Evolutionary conservation across 768 basidiomycete species (phyloP), one percentile per base, ranked within the genome.

Genomic region (Suillus clintonianus): DNA sequence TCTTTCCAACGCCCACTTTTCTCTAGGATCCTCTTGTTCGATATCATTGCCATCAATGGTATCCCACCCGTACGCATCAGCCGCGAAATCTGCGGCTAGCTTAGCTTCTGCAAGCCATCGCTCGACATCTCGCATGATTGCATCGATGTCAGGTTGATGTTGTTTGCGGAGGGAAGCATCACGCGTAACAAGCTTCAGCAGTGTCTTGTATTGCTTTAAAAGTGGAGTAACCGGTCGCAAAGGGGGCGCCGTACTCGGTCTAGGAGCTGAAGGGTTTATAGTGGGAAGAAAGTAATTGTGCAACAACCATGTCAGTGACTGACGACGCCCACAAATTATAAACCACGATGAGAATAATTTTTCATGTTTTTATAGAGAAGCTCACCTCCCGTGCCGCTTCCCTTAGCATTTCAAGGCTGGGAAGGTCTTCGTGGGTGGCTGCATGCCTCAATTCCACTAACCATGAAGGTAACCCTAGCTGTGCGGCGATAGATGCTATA

Each of bases 351-450:
- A 65, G 37, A 61, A 39, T 22, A 64, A n/a, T 53, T 13, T 60
- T 30, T 17, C 58, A 3, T 15, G 24, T 43, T 67, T 59, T 64
- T 82, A 64, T 64, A 58, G 54, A 27, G 11, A 24, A 47, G 50
- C 56, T 27, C 65, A 85, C 94, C 84, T 96, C 90, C 61, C 82
- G 80, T 37, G 89, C 86, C 0, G 89, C 95, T 63, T 92, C 87
- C 60, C 90, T 84, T 19, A 97, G 81, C 5, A 95, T 76, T 60
- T 89, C 87, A 11, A 98, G 80, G 67, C 89, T 89, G 0, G 97
- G 97, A 14, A 99, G 78, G 64, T 97, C 94, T 71, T 99, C 97
- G 70, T 99, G 97, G 1, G 97, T 99, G 14, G 94, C 93, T 32
- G 94, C 93, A 78, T 99, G 97, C 45, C 97, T 84, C 13, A 99